phyloP scores from a whole-genome alignment of 495 filamentous ascomycete species.

The Penicillium nucicola region DNA sequence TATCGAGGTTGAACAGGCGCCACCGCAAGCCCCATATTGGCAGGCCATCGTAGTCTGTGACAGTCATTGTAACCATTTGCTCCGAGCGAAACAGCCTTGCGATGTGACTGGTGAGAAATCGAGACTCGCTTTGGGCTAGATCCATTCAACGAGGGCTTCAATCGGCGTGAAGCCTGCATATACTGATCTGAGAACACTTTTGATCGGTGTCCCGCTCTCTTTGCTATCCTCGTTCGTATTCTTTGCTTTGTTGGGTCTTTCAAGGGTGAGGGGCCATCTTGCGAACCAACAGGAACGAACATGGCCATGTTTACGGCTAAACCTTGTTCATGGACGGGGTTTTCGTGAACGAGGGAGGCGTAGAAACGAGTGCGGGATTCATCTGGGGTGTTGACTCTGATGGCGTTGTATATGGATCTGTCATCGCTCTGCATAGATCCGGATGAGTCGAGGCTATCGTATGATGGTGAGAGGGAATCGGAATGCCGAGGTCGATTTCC shows the following conservation, averaged over 20 bases:
- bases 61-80: constrained; percentile 9
- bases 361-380: constrained; percentile 11
- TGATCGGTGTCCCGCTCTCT: constrained; percentile 8
- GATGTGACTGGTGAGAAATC: constrained; percentile 6
- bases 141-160: not conserved
- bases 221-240: constrained; percentile 1
- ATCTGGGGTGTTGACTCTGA: constrained; percentile 20
- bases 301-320: constrained; percentile 34
- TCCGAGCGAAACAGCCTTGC: constrained; percentile 23
- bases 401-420: constrained; percentile 43
- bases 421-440: constrained; percentile 37
- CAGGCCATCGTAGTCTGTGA: constrained; percentile 21
- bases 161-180: not conserved
- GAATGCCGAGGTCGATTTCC: constrained; percentile 9
- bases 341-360: constrained; percentile 3
- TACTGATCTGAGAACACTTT: constrained; percentile 17
- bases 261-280: constrained; percentile 1
- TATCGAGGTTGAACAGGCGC: constrained; percentile 30
- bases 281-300: constrained; percentile 19
- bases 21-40: constrained; percentile 23
- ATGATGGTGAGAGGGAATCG: constrained; percentile 11
- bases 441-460: constrained; percentile 27
- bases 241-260: not conserved
- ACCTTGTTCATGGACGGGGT: constrained; percentile 22
- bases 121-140: not conserved